Percentiles rank a stretch among this genome's conserved stretches.
Evolutionary conservation across 495 filamentous ascomycete species (phyloP).

Genomic region (Echria macrotheca): DNA sequence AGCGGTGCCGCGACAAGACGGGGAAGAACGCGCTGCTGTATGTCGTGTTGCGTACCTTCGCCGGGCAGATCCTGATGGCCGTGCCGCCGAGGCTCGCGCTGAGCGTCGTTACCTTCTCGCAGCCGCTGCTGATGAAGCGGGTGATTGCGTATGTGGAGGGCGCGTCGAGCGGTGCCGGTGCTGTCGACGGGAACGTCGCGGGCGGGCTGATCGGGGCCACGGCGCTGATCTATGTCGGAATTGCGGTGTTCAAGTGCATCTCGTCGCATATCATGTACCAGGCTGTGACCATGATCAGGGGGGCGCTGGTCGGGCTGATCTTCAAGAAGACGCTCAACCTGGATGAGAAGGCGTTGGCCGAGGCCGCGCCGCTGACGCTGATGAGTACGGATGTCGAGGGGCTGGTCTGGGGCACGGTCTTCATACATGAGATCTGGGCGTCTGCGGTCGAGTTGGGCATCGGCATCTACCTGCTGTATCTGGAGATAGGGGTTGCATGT

Average conservation of each 20-base stretch:
- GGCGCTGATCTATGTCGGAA: constrained; percentile 43
- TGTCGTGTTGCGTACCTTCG: background rate
- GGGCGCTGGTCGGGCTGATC: constrained; percentile 49
- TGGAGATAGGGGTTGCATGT: constrained; percentile 13
- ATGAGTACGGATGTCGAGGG: constrained; percentile 44
- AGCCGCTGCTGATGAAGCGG: constrained; percentile 2
- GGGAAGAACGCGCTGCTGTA: background rate
- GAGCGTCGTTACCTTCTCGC: background rate
- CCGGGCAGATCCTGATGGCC: background rate
- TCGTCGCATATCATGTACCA: constrained; percentile 46
- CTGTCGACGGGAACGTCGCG: background rate
- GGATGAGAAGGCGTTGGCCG: constrained; percentile 33
- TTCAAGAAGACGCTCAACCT: constrained; percentile 46
- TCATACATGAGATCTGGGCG: constrained; percentile 20
- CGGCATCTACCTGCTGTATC: constrained; percentile 16
- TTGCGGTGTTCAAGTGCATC: constrained; percentile 31
- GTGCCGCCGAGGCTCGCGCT: background rate
- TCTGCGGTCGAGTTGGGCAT: constrained; percentile 21
- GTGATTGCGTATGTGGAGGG: background rate
- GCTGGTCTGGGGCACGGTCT: constrained; percentile 7
- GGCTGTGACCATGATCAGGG: constrained; percentile 51
- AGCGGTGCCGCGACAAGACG: background rate
- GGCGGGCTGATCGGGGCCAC: background rate
- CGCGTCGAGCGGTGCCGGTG: background rate
- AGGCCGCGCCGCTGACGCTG: constrained; percentile 50